Evolutionary conservation across 208 protist species (phyloP).

Genomic region (Blastocrithidia nonstop): DNA sequence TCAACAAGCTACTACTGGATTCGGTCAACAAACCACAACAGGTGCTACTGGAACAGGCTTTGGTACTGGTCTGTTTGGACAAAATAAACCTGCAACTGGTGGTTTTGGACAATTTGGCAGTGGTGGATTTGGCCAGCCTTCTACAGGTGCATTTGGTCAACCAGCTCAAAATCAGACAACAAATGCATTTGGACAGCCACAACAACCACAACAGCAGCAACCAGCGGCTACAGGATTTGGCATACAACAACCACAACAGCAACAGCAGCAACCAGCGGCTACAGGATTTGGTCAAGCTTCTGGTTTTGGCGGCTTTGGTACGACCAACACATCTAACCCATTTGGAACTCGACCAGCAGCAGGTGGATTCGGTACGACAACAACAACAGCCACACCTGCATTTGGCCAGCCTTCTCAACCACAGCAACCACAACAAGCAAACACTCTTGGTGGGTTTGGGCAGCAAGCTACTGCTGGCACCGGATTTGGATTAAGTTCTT

Average conservation of each 20-base stretch:
- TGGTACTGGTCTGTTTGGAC: slow-evolving; percentile 14
- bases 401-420: slow-evolving; percentile 20
- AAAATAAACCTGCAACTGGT: slow-evolving; percentile 5
- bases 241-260: slow-evolving; percentile 6
- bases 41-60: slow-evolving; percentile 6
- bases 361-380: slow-evolving; percentile 11
- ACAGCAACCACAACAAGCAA: too few relatives aligned
- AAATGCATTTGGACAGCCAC: slow-evolving; percentile 16
- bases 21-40: slow-evolving; percentile 16
- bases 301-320: slow-evolving; percentile 14
- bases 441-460: too few relatives aligned
- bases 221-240: slow-evolving; percentile 18
- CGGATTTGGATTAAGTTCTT: background rate
- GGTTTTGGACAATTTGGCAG: slow-evolving; percentile 15
- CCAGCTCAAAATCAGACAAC: slow-evolving; percentile 7
- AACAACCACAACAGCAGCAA: slow-evolving; percentile 4
- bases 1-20: slow-evolving; percentile 8
- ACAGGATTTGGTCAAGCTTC: slow-evolving; percentile 16
- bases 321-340: slow-evolving; percentile 2
- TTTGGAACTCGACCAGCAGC: slow-evolving; percentile 6
- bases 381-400: slow-evolving; percentile 7
- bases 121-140: slow-evolving; percentile 16
- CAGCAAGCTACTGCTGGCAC: slow-evolving; percentile 4
- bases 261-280: background rate
- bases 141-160: slow-evolving; percentile 14